These are phyloP conservation scores for Fusarium sp. DNA, from an alignment of 2,329 filamentous ascomycete genomes.

Conservation along the genomic window DNA sequence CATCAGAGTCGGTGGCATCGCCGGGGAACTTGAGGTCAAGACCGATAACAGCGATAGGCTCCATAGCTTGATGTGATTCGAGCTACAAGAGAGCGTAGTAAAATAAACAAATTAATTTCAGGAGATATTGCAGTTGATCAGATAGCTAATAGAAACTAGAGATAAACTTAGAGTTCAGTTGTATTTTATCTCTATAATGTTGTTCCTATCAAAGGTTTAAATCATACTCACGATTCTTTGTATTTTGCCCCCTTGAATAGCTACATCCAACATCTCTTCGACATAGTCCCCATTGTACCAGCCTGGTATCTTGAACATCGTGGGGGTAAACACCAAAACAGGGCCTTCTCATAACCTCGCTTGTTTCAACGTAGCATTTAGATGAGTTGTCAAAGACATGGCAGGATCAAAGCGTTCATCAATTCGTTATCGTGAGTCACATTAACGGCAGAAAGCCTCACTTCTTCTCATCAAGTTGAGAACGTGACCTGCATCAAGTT, in stretches of 20 bases:
- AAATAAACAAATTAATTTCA: not conserved
- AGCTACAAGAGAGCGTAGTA: too few relatives aligned
- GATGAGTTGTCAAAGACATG: not conserved
- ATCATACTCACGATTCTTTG: not conserved
- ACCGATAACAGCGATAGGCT: constrained; percentile 13
- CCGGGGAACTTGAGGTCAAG: constrained; percentile 16
- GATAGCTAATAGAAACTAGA: not conserved
- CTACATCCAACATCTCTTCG: not conserved
- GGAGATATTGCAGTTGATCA: not conserved
- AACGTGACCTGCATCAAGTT: too few relatives aligned
- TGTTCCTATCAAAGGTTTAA: too few relatives aligned
- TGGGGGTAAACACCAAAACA: not conserved
- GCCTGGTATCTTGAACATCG: not conserved
- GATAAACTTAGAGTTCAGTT: not conserved
- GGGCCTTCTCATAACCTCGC: not conserved
- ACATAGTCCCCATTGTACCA: not conserved
- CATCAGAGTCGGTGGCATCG: constrained; percentile 9
- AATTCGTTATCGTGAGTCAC: not conserved
- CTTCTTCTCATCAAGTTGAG: not conserved
- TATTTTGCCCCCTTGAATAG: not conserved
- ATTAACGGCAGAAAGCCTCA: not conserved
- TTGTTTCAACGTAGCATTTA: not conserved
- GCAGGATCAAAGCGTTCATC: not conserved
- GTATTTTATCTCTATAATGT: too few relatives aligned
- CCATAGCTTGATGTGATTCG: not conserved